These are phyloP conservation scores for Trichosporon ovoides DNA, from an alignment of 1,284 basidiomycete species.

Conservation along the genomic window DNA sequence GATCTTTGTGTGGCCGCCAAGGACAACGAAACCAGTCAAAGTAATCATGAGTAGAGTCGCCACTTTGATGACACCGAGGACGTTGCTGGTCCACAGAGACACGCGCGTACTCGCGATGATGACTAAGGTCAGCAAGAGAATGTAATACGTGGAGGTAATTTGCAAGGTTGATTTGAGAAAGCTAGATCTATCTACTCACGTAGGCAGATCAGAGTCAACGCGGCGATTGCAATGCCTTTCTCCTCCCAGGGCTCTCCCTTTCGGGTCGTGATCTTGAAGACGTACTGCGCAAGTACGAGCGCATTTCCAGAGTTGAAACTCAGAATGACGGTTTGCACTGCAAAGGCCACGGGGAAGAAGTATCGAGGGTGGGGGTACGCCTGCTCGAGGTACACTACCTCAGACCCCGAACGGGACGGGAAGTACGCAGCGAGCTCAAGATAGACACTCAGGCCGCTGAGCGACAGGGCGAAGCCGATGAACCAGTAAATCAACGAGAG, in stretches of 20 bases:
- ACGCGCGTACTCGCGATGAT: background rate
- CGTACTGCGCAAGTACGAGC: conserved; percentile 23
- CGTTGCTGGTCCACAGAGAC: background rate
- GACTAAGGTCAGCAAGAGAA: background rate
- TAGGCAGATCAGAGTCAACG: background rate
- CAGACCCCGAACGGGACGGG: conserved; percentile 28
- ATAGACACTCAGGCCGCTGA: conserved; percentile 27
- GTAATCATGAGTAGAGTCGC: conserved; percentile 33
- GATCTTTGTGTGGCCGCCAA: conserved; percentile 51
- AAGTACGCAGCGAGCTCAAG: conserved; percentile 29
- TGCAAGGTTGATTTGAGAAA: no score
- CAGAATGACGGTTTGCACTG: conserved; percentile 26
- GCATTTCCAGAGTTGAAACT: conserved; percentile 26
- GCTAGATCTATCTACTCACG: no score
- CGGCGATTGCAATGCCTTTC: conserved; percentile 15
- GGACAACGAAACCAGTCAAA: conserved; percentile 53
- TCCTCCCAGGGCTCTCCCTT: conserved; percentile 21
- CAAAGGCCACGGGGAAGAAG: conserved; percentile 32
- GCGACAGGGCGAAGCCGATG: conserved; percentile 24
- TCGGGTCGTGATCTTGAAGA: conserved; percentile 21
- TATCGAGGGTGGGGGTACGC: conserved; percentile 27
- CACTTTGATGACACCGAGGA: conserved; percentile 4
- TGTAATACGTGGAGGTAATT: no score
- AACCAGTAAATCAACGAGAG: conserved; percentile 29
- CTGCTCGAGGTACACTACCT: conserved; percentile 35